Evolutionary conservation across 2,329 filamentous ascomycete genomes (phyloP), one percentile per base, ranked within the genome.

Genomic region (Aschersonia sp.): DNA sequence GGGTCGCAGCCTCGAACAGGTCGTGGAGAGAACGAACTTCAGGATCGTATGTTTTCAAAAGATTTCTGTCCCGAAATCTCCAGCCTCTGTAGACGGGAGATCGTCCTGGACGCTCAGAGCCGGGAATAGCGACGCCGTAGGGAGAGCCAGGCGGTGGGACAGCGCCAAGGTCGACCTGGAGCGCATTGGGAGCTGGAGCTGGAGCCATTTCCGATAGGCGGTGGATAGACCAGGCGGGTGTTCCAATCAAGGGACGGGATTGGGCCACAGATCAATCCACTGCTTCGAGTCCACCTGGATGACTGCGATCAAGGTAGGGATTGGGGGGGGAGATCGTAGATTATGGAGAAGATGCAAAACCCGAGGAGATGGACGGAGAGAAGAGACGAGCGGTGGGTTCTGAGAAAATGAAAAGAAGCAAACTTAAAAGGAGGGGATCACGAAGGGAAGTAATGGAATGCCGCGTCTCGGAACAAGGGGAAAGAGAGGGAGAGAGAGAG

Each of bases 31-130:
- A 94, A 52, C 72, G 74, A 46, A 83, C 67, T 46, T 78, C 65
- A 20, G 88, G 84, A 60, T 92, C 84, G 53, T 85, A 70, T 5
- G 84, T 83, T 58, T 77, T 73, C 42, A 94, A 67, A 49, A 94
- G 72, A 43, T 78, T 76, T 50, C 77, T 78, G 65, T 94, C 82
- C 50, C 75, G 74, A 59, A 83, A 82, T 53, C 78, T 78, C 79
- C 83, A 94, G 65, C 95, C 84, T 52, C 92, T 80, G 67, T 97
- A 97, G 53, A 94, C 68, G 44, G 79, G 69, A 45, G 76, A 84
- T 55, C 89, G 82, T 51, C 82, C 85, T 45, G 85, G 80, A 51
- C 74, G 71, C 65, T 85, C 78, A 44, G 84, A 82, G 52, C 85
- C 85, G 1, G 88, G 83, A 28, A 98, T 58, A 9, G 87, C 70